Base-by-base conservation (phyloP, 192 early-diverging fungal species). In the Chytriomyces sp. region DNA sequence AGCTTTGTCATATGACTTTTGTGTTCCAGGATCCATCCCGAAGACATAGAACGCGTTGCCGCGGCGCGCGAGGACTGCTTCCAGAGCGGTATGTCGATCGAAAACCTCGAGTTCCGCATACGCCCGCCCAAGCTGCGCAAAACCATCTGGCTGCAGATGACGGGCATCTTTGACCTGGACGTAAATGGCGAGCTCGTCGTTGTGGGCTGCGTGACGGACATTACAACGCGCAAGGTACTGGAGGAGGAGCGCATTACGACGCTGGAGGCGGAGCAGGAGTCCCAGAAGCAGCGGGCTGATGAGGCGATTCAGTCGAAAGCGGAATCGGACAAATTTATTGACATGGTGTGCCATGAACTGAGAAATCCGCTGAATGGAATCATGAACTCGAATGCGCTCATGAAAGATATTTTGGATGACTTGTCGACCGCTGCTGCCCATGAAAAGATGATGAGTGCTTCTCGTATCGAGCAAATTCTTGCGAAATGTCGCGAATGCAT, bases 291-390 rank as follows among this genome's bases (percentile, higher is more conserved):
- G 25, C 3, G 79, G 0, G 79, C 79, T 10, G 76, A 81, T 58
- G 79, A 81, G 37, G 79, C 79, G 0, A 76, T 77, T 39, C 40
- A 56, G 32, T 40, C 74, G 7, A 59, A 68, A 61, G 28, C 56
- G 26, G 72, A 81, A 38, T 76, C 76, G 41, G 79, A 81, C 44
- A 63, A 72, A 30, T 81, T 81, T 41, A 81, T 81, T 34, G 78
- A 81, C 39, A 81, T 81, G 79, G 72, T 72, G 14, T 39, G 59
- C 8, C 79, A 80, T 38, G 79, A 80, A 55, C 39, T 80, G 10
- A 19, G 79, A 3, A 80, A 80, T 60, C 79, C 79, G 25, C 60
- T 80, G 10, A 77, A 76, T 49, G 79, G 79, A 31, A 80, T 80
- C 37, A 64, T 62, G 40, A 55, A 77, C 41, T 74, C 74, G 44